Evolutionary conservation across 306 rosid species (phyloP), one percentile per base, ranked within the genome.

Genomic region (Gleditsia sinensis): DNA sequence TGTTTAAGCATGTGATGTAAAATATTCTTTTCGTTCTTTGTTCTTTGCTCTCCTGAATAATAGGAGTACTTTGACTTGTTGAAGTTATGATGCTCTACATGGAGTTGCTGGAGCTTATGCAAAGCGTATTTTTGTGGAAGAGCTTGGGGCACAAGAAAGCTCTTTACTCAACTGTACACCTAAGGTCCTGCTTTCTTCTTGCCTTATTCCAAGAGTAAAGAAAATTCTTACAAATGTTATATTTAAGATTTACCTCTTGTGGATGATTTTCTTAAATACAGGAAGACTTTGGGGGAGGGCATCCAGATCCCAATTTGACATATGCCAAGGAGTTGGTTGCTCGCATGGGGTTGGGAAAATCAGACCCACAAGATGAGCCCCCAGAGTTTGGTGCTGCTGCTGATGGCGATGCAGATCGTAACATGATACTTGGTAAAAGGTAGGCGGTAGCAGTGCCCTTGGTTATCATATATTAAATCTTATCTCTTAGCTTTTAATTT

Each of bases 361-460:
- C 96, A 78, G 81, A 80, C 64, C 62, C 93, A 28, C 86, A 88
- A 84, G 77, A 54, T 17, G 97, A 91, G 74, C 93, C 93, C 59
- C 99, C 99, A 5, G 99, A 95, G 83, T 95, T 95, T 79, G 99
- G 99, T 81, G 99, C 96, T 73, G 99, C 99, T 80, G 88, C 97
- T 77, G 99, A 95, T 82, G 99, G 99, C 82, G 99, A 95, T 82
- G 99, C 99, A 42, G 99, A 95, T 81, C 99, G 98, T 50, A 94
- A 94, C 86, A 94, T 94, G 99, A 53, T 95, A 84, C 98, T 95
- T 27, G 99, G 99, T 33, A 95, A 92, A 92, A 95, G 99, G 99
- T 95, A 81, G 36, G 58, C 51, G 43, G 23, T 20, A 61, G 46
- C 20, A 3, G 19, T 34, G 45, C 53, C 36, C 17, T 62, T 42